Conservation (phyloP, 2,329 filamentous ascomycete species). For the Macrophomina pseudophaseolina region DNA sequence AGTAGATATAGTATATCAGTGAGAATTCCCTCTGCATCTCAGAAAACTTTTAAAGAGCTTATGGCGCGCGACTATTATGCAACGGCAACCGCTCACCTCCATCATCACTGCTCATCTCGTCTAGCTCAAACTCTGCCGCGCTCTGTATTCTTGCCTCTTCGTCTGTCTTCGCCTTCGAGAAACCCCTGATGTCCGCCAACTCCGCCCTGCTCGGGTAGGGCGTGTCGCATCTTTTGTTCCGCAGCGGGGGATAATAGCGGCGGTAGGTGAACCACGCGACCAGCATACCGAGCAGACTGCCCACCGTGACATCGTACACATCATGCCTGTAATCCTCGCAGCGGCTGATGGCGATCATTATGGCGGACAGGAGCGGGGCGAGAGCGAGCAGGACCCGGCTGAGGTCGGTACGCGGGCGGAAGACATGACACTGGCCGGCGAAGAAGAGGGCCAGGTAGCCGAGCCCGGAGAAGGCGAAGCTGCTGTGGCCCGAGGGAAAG, state of each 20-base stretch:
- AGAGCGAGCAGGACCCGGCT: conserved; percentile 60
- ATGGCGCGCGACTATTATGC: conserved; percentile 17
- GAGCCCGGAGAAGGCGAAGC: conserved; percentile 78
- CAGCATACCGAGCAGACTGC: conserved; percentile 59
- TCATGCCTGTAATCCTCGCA: conserved; percentile 69
- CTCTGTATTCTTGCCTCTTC: conserved; percentile 45
- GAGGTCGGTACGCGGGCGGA: conserved; percentile 63
- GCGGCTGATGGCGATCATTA: conserved; percentile 66
- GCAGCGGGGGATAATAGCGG: conserved; percentile 63
- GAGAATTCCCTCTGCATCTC: background rate
- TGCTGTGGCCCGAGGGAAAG: conserved; percentile 81
- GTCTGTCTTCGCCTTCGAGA: conserved; percentile 51
- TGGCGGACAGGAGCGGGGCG: conserved; percentile 61
- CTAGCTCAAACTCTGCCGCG: conserved; percentile 42
- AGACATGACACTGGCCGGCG: conserved; percentile 67
- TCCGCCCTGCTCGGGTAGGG: conserved; percentile 53
- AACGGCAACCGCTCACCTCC: conserved; percentile 22
- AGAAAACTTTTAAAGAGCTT: background rate
- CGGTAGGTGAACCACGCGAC: conserved; percentile 65
- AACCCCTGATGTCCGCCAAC: conserved; percentile 35
- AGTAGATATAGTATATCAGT: too few relatives aligned
- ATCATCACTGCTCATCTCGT: conserved; percentile 35
- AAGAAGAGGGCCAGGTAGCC: conserved; percentile 75
- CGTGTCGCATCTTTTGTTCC: conserved; percentile 56
- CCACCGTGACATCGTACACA: conserved; percentile 65